phyloP scores from a whole-genome alignment of 148 eudicot species.

The Mesembryanthemum crystallinum region DNA sequence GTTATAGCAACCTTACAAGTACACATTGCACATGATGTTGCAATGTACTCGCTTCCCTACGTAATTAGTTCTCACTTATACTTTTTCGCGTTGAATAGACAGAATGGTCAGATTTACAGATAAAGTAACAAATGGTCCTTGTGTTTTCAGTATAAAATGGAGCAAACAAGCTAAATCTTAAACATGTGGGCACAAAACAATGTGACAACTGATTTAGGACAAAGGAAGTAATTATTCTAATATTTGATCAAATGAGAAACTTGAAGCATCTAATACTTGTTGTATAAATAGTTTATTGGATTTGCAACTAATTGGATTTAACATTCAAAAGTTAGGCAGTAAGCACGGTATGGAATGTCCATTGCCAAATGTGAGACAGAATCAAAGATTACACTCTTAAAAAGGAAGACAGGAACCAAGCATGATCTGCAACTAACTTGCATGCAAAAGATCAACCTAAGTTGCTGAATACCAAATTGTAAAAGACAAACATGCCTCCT shows the following conservation, averaged over 20 bases:
- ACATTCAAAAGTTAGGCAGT: background rate
- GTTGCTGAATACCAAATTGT: background rate
- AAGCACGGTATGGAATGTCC: background rate
- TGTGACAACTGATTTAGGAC: too few species aligned
- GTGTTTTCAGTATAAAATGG: too few species aligned
- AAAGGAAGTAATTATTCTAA: background rate
- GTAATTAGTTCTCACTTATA: too few species aligned
- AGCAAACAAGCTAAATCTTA: too few species aligned
- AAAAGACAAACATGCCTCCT: slow-evolving; percentile 12
- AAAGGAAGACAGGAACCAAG: background rate
- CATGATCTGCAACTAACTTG: background rate
- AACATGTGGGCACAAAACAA: too few species aligned
- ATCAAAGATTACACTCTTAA: background rate
- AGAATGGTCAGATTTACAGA: too few species aligned
- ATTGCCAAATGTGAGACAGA: background rate
- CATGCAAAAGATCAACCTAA: background rate
- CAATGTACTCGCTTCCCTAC: too few species aligned
- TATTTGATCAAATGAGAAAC: background rate
- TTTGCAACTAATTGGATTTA: background rate
- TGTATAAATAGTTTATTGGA: background rate
- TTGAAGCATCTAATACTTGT: background rate
- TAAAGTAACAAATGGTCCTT: too few species aligned
- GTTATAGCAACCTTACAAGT: too few species aligned
- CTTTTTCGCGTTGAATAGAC: too few species aligned
- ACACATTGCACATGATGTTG: too few species aligned